A percentile compares a stretch with the other conserved stretches of the same genome.
These are phyloP conservation scores for Trametopsis cervina DNA, from an alignment of 768 basidiomycete genomes.

Conservation along the genomic window DNA sequence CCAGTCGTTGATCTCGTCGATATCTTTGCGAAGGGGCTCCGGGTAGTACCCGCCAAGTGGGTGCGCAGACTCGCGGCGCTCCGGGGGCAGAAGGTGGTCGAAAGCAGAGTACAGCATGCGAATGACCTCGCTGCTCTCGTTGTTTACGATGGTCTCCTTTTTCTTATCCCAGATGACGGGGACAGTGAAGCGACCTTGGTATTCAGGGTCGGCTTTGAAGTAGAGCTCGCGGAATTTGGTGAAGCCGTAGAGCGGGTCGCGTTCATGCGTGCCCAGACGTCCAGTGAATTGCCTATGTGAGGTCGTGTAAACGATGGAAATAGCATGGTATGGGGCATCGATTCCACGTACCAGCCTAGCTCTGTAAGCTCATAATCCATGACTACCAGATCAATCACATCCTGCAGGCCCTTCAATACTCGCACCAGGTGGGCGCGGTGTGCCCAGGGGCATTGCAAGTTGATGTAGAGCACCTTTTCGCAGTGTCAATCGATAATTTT, in stretches of 20 bases:
- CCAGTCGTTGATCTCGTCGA: conserved; percentile 83
- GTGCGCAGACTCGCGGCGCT: conserved; percentile 37
- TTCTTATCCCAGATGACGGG: conserved; percentile 95
- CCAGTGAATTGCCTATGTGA: not conserved
- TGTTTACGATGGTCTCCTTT: conserved; percentile 82
- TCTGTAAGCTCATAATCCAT: not conserved
- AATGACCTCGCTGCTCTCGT: conserved; percentile 93
- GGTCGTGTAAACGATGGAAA: not conserved
- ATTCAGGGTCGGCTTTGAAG: not conserved
- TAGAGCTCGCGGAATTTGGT: not conserved
- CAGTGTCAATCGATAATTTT: not conserved
- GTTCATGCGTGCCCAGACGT: not conserved
- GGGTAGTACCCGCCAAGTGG: conserved; percentile 68
- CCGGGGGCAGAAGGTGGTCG: conserved; percentile 63
- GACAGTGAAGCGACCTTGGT: conserved; percentile 57
- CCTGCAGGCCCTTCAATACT: not conserved
- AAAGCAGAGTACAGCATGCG: conserved; percentile 87
- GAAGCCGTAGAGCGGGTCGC: not conserved
- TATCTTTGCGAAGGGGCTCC: conserved; percentile 56
- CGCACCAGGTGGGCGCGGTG: not conserved
- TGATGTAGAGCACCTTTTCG: not conserved
- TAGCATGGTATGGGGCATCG: not conserved
- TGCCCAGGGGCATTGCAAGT: not conserved
- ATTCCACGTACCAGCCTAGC: not conserved
- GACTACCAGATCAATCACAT: not conserved